Conservation (phyloP, 768 basidiomycete species). For the Dentipellis sp. region DNA sequence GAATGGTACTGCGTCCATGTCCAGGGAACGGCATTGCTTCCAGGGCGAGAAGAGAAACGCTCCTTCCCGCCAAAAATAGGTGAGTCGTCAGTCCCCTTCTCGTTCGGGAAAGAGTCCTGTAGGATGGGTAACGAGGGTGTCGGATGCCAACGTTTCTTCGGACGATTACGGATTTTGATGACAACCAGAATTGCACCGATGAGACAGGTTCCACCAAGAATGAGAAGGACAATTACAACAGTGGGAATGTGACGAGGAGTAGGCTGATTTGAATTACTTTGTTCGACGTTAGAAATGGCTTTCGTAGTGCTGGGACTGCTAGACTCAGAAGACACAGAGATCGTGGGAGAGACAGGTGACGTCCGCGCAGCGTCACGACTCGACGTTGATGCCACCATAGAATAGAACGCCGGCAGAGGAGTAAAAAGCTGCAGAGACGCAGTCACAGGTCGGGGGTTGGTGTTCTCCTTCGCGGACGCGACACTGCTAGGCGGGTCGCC, state of each 20-base stretch:
- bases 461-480: background rate
- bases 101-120: constrained; percentile 42
- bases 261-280: constrained; percentile 5
- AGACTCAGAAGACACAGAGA: background rate
- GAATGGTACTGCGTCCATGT: constrained; percentile 29
- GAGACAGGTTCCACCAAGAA: constrained; percentile 40
- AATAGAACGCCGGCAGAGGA: constrained; percentile 6
- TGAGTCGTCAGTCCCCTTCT: constrained; percentile 44
- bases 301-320: background rate
- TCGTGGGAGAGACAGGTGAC: background rate
- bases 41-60: constrained; percentile 34
- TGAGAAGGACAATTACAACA: constrained; percentile 41
- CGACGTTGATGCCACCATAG: background rate
- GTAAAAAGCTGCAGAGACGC: constrained; percentile 16
- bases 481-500: background rate
- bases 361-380: background rate
- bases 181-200: constrained; percentile 40
- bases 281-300: background rate
- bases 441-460: background rate
- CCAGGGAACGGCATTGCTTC: constrained; percentile 37
- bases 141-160: constrained; percentile 42
- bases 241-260: constrained; percentile 32
- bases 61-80: constrained; percentile 77
- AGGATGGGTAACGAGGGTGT: constrained; percentile 72
- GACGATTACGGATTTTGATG: constrained; percentile 38